phyloP scores from a whole-genome alignment of 106 monocot species.

The Vanilla planifolia region DNA sequence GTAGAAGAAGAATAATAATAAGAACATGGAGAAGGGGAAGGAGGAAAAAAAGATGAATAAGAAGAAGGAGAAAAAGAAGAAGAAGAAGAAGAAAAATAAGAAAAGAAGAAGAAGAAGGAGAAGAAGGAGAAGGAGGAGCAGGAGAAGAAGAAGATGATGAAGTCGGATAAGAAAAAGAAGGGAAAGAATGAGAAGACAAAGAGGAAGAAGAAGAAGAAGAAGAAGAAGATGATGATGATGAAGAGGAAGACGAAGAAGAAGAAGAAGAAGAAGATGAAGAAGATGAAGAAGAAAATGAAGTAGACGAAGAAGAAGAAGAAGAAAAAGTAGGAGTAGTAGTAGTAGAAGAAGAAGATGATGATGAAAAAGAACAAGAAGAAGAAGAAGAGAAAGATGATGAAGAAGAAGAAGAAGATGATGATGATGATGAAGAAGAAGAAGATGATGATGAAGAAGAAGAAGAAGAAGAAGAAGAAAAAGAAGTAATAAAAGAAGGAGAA shows the following conservation, averaged over 20 bases:
- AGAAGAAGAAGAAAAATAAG: background rate
- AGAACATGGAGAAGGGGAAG: no score
- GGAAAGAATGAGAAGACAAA: no score
- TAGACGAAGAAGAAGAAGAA: no score
- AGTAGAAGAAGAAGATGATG: background rate
- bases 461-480: background rate
- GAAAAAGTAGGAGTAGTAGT: no score
- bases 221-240: no score
- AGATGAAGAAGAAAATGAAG: no score
- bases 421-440: no score
- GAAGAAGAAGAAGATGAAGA: background rate
- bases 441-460: background rate
- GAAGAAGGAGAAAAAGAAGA: background rate
- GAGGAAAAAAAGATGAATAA: no score
- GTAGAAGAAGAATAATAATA: no score
- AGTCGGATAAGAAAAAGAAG: no score
- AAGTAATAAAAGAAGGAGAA: background rate
- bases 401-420: background rate
- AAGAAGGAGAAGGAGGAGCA: background rate
- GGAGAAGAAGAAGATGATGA: no score
- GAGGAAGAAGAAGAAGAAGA: background rate
- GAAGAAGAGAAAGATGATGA: background rate
- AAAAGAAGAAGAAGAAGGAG: background rate
- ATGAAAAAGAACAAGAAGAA: background rate
- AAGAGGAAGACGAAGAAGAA: no score